phyloP scores from a whole-genome alignment of 2,329 filamentous ascomycete genomes.

The Coleophoma crateriformis region DNA sequence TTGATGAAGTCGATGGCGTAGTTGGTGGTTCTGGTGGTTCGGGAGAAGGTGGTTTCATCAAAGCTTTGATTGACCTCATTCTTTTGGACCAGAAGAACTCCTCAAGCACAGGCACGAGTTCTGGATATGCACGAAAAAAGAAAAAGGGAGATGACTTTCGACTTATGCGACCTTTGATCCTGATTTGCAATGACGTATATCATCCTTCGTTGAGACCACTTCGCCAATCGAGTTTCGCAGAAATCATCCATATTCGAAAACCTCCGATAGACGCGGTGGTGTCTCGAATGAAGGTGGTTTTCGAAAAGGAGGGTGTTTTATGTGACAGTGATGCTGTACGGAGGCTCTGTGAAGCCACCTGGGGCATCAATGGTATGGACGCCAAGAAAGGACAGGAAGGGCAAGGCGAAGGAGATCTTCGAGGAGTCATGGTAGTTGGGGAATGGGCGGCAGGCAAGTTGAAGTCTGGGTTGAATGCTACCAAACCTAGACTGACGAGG shows the following conservation, averaged over 20 bases:
- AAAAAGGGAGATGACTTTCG: constrained; percentile 84
- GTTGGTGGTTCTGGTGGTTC: constrained; percentile 71
- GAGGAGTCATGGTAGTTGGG: constrained; percentile 78
- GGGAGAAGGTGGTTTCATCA: constrained; percentile 92
- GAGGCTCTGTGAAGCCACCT: constrained; percentile 75
- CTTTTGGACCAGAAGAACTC: constrained; percentile 79
- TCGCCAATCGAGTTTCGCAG: constrained; percentile 77
- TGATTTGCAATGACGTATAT: constrained; percentile 98
- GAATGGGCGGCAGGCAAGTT: constrained; percentile 80
- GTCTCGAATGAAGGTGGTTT: constrained; percentile 72
- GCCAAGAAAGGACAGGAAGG: constrained; percentile 62
- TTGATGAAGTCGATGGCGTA: constrained; percentile 95
- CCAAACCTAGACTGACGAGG: constrained; percentile 52
- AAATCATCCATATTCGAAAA: constrained; percentile 88
- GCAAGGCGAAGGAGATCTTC: constrained; percentile 66
- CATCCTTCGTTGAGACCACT: constrained; percentile 82
- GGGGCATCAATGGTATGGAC: constrained; percentile 73
- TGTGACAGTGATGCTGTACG: constrained; percentile 87
- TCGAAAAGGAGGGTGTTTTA: constrained; percentile 81
- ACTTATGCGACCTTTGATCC: constrained; percentile 78
- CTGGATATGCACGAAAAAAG: constrained; percentile 41
- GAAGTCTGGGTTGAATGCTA: constrained; percentile 38
- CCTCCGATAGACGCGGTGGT: constrained; percentile 84
- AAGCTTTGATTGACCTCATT: constrained; percentile 87
- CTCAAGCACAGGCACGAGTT: constrained; percentile 25